Conservation (phyloP, 257 asterid species). For the Solanum pinnatisectum region DNA sequence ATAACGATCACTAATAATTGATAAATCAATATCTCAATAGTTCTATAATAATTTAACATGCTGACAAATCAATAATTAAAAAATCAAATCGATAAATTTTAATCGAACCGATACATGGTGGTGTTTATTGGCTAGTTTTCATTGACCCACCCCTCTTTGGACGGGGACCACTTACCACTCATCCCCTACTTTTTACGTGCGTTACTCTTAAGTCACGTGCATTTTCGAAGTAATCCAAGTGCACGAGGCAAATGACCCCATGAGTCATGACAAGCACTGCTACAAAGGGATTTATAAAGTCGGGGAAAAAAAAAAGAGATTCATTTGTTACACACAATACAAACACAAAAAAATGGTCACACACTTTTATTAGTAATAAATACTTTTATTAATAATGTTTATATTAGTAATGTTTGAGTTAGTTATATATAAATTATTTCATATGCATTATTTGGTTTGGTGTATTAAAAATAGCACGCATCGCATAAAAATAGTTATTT, state of each 20-base stretch:
- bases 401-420: too few relatives aligned
- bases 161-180: neutral
- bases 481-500: too few relatives aligned
- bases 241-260: constrained; percentile 13
- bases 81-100: too few relatives aligned
- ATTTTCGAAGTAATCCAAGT: neutral
- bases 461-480: too few relatives aligned
- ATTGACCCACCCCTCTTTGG: neutral
- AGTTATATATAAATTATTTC: too few relatives aligned
- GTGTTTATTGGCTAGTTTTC: neutral
- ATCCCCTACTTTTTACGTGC: constrained; percentile 21
- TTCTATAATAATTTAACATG: too few relatives aligned
- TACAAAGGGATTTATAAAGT: neutral
- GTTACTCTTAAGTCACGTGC: constrained; percentile 13
- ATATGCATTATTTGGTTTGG: too few relatives aligned
- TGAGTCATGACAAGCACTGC: neutral
- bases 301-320: neutral
- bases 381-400: too few relatives aligned
- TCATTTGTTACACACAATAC: neutral
- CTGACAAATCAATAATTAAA: too few relatives aligned
- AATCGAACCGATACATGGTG: neutral
- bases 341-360: neutral
- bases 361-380: too few relatives aligned
- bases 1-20: too few relatives aligned
- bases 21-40: too few relatives aligned